A percentile compares a stretch with the other conserved stretches of the same genome.
Conservation (phyloP, 139 green algal genomes). For the Chlorella sorokiniana region DNA sequence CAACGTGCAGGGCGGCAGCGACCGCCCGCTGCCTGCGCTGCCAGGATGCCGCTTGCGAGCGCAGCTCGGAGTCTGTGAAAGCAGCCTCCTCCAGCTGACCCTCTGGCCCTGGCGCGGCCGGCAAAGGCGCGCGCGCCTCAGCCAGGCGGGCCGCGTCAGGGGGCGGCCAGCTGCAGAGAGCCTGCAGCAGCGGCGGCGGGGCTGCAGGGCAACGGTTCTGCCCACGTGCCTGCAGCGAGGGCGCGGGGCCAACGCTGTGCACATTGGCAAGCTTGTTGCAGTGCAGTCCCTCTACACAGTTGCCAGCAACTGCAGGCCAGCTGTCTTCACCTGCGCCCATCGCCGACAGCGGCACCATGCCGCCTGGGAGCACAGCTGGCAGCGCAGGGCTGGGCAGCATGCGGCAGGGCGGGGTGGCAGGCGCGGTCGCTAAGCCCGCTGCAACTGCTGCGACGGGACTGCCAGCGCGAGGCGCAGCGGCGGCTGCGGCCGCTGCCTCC, state of each 20-base stretch:
- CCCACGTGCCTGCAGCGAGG: no score
- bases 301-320: neutral
- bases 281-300: no score
- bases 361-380: neutral
- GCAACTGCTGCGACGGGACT: neutral
- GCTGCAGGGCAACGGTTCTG: no score
- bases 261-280: no score
- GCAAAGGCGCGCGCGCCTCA: no score
- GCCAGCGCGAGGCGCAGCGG: neutral
- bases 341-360: neutral
- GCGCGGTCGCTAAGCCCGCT: neutral
- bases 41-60: neutral
- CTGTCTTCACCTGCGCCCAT: neutral
- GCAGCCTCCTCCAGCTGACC: neutral
- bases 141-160: no score
- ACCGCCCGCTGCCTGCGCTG: neutral
- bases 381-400: neutral
- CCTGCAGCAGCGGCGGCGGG: no score
- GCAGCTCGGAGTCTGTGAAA: neutral
- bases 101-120: no score
- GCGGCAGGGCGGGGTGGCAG: neutral
- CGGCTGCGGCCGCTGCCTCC: neutral
- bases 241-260: no score
- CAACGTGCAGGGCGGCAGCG: no score
- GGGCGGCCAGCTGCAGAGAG: no score